Evolutionary conservation across 495 filamentous ascomycete genomes (phyloP).

Genomic region (Astrothelium subdiscretum): DNA sequence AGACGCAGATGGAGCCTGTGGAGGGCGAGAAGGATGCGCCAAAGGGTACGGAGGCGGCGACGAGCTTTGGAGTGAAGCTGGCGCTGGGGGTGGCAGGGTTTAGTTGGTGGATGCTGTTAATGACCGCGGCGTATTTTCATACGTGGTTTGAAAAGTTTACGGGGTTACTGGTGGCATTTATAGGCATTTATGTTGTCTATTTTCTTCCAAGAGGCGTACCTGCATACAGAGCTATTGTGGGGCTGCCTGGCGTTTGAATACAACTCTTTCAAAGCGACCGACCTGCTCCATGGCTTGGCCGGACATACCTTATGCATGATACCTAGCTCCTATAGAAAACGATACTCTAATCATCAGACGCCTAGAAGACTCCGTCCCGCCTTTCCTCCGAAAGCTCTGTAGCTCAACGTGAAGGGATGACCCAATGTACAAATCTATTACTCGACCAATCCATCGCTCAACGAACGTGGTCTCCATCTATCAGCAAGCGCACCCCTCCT

Average conservation of each 20-base stretch:
- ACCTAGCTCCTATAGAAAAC: neutral
- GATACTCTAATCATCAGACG: neutral
- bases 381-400: neutral
- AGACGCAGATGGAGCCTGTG: conserved; percentile 25
- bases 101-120: conserved; percentile 88
- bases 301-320: neutral
- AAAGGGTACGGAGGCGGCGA: conserved; percentile 31
- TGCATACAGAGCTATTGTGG: conserved; percentile 52
- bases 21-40: conserved; percentile 17
- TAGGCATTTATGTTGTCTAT: conserved; percentile 60
- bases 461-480: neutral
- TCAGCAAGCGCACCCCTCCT: conserved; percentile 91
- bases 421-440: neutral
- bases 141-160: conserved; percentile 96
- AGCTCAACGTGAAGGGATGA: neutral
- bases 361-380: neutral
- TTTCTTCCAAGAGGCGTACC: conserved; percentile 59
- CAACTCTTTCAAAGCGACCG: neutral
- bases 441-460: neutral
- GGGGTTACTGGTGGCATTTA: conserved; percentile 57
- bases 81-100: conserved; percentile 44
- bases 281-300: too few relatives aligned
- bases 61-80: conserved; percentile 35
- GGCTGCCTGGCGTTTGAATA: conserved; percentile 58
- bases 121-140: conserved; percentile 96